Evolutionary conservation across 1,139 yeast genomes (phyloP), one percentile per base, ranked within the genome.

Genomic region (Nakaseomyces glabratus): DNA sequence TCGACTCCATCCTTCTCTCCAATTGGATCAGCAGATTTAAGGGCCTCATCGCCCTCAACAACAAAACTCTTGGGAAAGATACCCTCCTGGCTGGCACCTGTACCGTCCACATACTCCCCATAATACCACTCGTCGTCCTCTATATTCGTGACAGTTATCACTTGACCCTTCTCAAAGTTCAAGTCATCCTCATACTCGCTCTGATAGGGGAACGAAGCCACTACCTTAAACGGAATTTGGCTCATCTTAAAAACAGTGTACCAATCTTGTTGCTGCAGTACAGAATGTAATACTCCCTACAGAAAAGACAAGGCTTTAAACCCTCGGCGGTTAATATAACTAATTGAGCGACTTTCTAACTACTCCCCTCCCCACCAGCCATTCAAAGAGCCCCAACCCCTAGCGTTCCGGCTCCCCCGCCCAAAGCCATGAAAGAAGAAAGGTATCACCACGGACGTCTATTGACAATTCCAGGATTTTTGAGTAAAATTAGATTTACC

Each of bases 71-170:
- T 76, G 6, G 98, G 98, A 49, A 90, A 90, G 65, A 88, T 79
- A 6, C 98, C 98, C 23, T 69, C 57, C 37, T 63, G 59, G 8
- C 48, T 36, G 9, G 42, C 46, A 8, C 72, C 71, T 19, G 49
- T 49, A 4, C 44, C 38, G 32, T 70, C 75, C 13, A 61, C 62
- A 47, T 69, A 78, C 10, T 67, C 63, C 2, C 98, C 98, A 28
- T 71, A 65, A 52, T 72, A 81, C 98, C 98, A 90, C 45, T 88
- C 95, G 6, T 74, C 93, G 52, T 86, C 96, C 49, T 85, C 95
- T 40, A 82, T 66, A 19, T 71, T 73, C 3, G 77, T 73, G 14
- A 90, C 95, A 5, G 75, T 71, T 42, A 90, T 79, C 29, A 70
- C 46, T 53, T 81, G 85, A 13, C 82, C 90, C 4, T 65, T 71